These are phyloP conservation scores for Kazachstania psychrophila DNA, from an alignment of 805 yeast genomes.

Conservation along the genomic window DNA sequence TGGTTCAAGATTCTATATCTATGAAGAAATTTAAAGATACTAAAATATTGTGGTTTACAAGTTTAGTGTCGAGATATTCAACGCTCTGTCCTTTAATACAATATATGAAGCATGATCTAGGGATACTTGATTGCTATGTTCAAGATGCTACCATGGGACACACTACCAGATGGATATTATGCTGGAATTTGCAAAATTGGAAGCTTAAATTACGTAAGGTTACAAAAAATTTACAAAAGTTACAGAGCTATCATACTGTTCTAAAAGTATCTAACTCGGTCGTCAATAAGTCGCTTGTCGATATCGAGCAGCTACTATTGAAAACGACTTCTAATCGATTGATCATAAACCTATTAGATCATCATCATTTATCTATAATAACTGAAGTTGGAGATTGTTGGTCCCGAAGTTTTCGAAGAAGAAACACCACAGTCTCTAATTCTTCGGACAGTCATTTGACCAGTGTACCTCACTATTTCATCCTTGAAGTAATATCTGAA, in stretches of 20 bases:
- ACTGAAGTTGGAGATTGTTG: slow-evolving; percentile 2
- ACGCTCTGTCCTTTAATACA: neutral
- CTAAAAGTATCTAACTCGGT: neutral
- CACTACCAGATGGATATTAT: slow-evolving; percentile 1
- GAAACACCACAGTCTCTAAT: neutral
- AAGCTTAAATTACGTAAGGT: neutral
- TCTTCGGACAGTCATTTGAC: neutral
- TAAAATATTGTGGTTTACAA: neutral
- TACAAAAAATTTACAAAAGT: slow-evolving; percentile 1
- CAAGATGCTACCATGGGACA: neutral
- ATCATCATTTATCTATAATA: neutral
- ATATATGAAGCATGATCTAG: neutral
- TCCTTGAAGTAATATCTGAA: neutral
- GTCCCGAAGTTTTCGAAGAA: slow-evolving; percentile 1
- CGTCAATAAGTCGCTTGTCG: neutral
- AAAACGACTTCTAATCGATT: neutral
- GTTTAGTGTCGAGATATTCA: neutral
- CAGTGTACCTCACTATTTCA: neutral
- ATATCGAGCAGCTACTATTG: neutral
- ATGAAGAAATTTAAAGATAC: neutral
- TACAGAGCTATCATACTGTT: neutral
- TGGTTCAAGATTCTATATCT: neutral
- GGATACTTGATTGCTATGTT: neutral
- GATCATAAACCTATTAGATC: neutral
- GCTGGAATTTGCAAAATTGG: slow-evolving; percentile 1